Evolutionary conservation across 495 filamentous ascomycete species (phyloP).

Genomic region (Talaromyces thailandensis): DNA sequence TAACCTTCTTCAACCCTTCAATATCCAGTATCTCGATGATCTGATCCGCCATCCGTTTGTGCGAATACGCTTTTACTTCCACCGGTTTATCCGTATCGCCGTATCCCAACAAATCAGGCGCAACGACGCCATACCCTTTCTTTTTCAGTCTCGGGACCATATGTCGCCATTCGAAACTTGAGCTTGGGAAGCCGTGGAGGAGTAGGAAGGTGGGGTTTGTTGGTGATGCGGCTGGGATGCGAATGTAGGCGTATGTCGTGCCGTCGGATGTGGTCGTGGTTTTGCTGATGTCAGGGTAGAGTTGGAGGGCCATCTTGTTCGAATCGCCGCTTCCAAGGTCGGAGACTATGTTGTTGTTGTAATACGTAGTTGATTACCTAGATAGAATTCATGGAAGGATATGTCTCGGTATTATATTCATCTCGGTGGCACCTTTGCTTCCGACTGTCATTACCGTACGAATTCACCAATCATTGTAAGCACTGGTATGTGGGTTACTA

Average conservation of each 20-base stretch:
- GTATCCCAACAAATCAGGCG: conserved; percentile 42
- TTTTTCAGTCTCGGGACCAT: conserved; percentile 24
- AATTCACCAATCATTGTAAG: neutral
- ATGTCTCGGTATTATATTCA: neutral
- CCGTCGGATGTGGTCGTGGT: conserved; percentile 13
- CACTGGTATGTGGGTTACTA: neutral
- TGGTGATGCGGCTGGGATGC: conserved; percentile 13
- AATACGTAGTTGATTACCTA: neutral
- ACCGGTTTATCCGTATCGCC: conserved; percentile 33
- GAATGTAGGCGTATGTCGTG: conserved; percentile 24
- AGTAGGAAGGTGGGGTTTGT: conserved; percentile 27
- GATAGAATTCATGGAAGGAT: neutral
- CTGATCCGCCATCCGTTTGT: conserved; percentile 25
- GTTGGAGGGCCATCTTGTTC: conserved; percentile 1
- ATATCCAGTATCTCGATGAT: conserved; percentile 25
- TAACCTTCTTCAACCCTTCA: conserved; percentile 9
- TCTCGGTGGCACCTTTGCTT: neutral
- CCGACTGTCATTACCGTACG: neutral
- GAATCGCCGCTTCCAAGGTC: neutral
- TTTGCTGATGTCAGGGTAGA: conserved; percentile 4
- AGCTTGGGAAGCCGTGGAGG: conserved; percentile 36
- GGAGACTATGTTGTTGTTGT: neutral
- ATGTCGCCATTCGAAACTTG: conserved; percentile 34
- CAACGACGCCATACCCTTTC: conserved; percentile 34
- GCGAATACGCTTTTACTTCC: conserved; percentile 19